Base-by-base conservation (phyloP, 2,329 filamentous ascomycete species). In the Penicillium rolfsii region DNA sequence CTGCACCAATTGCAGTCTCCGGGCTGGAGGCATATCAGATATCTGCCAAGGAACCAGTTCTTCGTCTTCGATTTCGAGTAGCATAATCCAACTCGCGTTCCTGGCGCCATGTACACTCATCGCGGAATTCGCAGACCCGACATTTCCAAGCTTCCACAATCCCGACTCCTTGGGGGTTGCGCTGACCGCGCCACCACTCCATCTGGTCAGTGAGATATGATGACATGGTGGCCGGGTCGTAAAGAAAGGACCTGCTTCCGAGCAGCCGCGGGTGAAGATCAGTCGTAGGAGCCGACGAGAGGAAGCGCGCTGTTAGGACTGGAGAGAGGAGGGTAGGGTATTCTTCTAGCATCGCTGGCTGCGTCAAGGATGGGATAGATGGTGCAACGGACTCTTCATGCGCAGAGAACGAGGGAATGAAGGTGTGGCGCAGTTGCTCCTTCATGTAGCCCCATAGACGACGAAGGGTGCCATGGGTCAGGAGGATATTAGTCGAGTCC, bases 81-180 rank as follows among this genome's bases (percentile, higher is more conserved):
- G 74, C 76, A 65, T 71, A 70, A 62, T 90, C 86, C 62, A 86
- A 83, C 57, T 93, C 86, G 76, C 90, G 89, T 11, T 82, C 82
- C 67, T 84, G 82, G 40, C 93, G 82, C 94, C 94, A 98, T 12
- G 84, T 83, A 74, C 94, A 98, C 1, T 81, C 82, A 2, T 91
- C 88, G 0, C 84, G 86, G 74, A 97, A 97, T 66, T 96, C 92
- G 71, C 94, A 98, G 26, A 83, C 86, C 22, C 87, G 81, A 73
- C 94, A 98, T 75, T 97, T 98, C 79, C 89, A 96, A 0, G 91
- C 91, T 68, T 97, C 93, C 70, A 93, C 89, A 6, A 96, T 84
- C 6, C 86, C 83, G 2, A 97, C 93, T 0, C 94, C 94, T 7
- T 83, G 82, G 0, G 93, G 87, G 53, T 84, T 78, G 16, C 93